Conservation (phyloP, 176 grass and related monocot genomes). For the Raddia distichophylla region DNA sequence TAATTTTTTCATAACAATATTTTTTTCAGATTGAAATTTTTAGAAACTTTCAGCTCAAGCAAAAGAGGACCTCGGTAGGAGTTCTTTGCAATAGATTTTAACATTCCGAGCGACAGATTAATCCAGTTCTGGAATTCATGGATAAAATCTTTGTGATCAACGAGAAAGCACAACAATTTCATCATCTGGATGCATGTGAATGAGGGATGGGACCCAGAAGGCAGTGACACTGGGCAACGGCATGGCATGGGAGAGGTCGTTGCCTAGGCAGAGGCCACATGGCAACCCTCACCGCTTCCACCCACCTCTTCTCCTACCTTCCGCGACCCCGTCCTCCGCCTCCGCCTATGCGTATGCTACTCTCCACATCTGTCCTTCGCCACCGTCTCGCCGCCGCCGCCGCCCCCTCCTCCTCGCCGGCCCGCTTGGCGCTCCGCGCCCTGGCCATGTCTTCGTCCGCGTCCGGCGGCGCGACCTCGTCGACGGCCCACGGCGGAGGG, state of each 20-base stretch:
- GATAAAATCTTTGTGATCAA: too few relatives aligned
- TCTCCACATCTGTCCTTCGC: constrained; percentile 33
- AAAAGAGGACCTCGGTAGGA: too few relatives aligned
- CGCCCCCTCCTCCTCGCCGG: not conserved
- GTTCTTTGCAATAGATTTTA: too few relatives aligned
- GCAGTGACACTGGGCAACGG: not conserved
- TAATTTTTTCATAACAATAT: too few relatives aligned
- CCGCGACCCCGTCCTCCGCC: not conserved
- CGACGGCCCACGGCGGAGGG: constrained; percentile 39
- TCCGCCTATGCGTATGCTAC: not conserved
- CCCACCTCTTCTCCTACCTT: constrained; percentile 46
- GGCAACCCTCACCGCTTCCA: constrained; percentile 40
- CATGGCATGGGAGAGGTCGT: constrained; percentile 30
- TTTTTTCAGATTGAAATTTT: too few relatives aligned
- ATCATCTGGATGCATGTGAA: too few relatives aligned
- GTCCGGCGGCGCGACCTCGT: constrained; percentile 11
- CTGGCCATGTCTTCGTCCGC: constrained; percentile 49
- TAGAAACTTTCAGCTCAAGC: too few relatives aligned
- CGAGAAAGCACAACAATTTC: too few relatives aligned
- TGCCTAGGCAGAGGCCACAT: constrained; percentile 34
- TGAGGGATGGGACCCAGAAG: not conserved
- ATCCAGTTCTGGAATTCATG: too few relatives aligned
- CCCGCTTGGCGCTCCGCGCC: constrained; percentile 22
- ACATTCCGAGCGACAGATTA: too few relatives aligned
- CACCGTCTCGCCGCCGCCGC: constrained; percentile 24